Base-by-base conservation (phyloP, 805 yeast genomes). In the Yamadazyma tumulicola region DNA sequence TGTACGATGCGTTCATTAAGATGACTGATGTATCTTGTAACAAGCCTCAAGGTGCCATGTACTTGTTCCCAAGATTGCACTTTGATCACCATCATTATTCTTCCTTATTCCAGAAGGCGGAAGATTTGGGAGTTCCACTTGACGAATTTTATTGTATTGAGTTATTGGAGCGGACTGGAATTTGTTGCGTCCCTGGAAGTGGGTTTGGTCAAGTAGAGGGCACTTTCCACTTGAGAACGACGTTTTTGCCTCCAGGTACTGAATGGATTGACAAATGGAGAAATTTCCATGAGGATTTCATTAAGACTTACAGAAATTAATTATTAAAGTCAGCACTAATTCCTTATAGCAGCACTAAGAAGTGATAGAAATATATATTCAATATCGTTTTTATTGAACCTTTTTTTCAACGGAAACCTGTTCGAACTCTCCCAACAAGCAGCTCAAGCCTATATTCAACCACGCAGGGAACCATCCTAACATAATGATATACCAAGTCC, bases 1-100 rank as follows among this genome's bases (percentile, higher is more conserved):
- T 93, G 32, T 83, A 77, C 53, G 60, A 74, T 12, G 85, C 96
- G 0, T 91, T 93, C 64, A 59, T 69, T 35, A 55, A 72, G 24
- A 77, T 93, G 84, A 85, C 83, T 42, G 94, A 91, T 43, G 82
- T 93, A 31, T 61, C 74, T 17, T 89, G 97, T 60, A 87, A 86
- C 61, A 75, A 76, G 45, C 97, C 99, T 28, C 78, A 83, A 67
- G 99, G 99, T 47, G 97, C 99, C 26, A 91, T 93, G 98, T 93
- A 93, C 62, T 69, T 93, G 41, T 93, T 87, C 77, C 99, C 98
- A 29, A 72, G 67, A 44, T 63, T 93, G 39, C 57, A 74, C 21
- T 64, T 93, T 37, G 79, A 85, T 11, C 39, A 44, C 19, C 49
- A 51, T 14, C 36, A 44, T 10, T 67, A 64, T 52, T 72, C 74